These are phyloP conservation scores for Colletotrichum spaethianum DNA, from an alignment of 2,329 filamentous ascomycete genomes.

Conservation along the genomic window DNA sequence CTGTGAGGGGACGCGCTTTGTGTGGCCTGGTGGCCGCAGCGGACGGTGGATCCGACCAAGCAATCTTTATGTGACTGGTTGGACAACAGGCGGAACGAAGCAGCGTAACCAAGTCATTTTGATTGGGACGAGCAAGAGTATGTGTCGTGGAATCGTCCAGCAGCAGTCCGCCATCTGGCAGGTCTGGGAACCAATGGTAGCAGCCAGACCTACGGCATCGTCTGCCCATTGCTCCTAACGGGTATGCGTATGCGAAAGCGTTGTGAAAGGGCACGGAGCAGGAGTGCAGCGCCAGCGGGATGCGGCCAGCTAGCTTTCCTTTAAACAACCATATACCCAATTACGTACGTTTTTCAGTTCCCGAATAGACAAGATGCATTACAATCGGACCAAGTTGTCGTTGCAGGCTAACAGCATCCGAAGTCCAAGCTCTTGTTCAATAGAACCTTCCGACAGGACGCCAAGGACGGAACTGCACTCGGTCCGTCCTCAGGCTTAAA, in stretches of 20 bases:
- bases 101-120: slow-evolving; percentile 20
- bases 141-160: slow-evolving; percentile 54
- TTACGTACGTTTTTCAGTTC: slow-evolving; percentile 7
- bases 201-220: slow-evolving; percentile 40
- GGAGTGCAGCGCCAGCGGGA: slow-evolving; percentile 15
- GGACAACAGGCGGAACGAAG: slow-evolving; percentile 22
- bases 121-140: slow-evolving; percentile 31
- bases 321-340: slow-evolving; percentile 23
- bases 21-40: slow-evolving; percentile 39
- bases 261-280: slow-evolving; percentile 19
- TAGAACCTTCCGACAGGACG: slow-evolving; percentile 10
- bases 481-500: slow-evolving; percentile 12
- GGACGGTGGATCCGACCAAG: slow-evolving; percentile 31
- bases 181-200: slow-evolving; percentile 53
- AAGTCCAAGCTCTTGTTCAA: background rate
- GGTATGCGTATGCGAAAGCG: slow-evolving; percentile 37
- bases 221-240: slow-evolving; percentile 40
- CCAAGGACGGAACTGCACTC: background rate
- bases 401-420: slow-evolving; percentile 2
- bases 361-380: slow-evolving; percentile 35
- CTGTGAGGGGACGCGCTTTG: slow-evolving; percentile 31
- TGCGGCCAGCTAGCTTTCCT: slow-evolving; percentile 25
- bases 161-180: slow-evolving; percentile 64
- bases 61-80: slow-evolving; percentile 31
- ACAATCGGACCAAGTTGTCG: background rate